Evolutionary conservation across 352 stramenopile species (phyloP).

Genomic region (Thraustochytrium sp.): DNA sequence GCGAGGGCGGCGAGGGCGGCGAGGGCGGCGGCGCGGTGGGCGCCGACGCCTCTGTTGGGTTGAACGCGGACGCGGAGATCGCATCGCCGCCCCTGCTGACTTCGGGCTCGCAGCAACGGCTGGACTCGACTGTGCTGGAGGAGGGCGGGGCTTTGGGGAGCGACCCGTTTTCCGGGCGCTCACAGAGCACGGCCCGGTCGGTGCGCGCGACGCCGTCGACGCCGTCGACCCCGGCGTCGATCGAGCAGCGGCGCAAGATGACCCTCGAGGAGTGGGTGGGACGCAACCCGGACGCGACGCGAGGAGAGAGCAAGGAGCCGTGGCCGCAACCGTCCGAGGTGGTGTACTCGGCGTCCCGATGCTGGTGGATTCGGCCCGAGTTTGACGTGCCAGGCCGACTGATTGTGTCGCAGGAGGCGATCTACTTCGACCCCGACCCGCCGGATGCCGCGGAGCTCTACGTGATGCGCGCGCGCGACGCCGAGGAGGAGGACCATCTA

Average conservation of each 20-base stretch:
- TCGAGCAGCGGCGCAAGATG: constrained; percentile 9
- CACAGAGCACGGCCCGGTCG: background rate
- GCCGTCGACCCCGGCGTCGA: background rate
- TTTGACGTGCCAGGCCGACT: constrained; percentile 18
- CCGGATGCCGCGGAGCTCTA: background rate
- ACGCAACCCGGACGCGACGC: constrained; percentile 1
- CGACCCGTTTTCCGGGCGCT: background rate
- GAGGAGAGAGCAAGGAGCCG: constrained; percentile 22
- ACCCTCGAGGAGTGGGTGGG: constrained; percentile 39
- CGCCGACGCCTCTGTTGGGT: too few relatives aligned
- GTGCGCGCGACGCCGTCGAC: background rate
- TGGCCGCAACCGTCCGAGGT: constrained; percentile 4
- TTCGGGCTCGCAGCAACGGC: background rate
- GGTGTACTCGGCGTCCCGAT: constrained; percentile 15
- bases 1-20: background rate
- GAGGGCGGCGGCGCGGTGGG: too few relatives aligned
- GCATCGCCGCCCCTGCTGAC: background rate
- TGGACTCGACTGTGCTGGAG: background rate
- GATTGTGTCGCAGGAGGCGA: constrained; percentile 41
- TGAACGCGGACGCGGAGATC: background rate
- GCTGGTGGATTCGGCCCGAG: constrained; percentile 4
- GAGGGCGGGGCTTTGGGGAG: background rate
- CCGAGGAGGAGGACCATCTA: background rate
- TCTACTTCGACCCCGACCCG: constrained; percentile 45
- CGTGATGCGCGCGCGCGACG: background rate